Conservation (phyloP, 2,329 filamentous ascomycete species). For the Diaporthe caulivora region DNA sequence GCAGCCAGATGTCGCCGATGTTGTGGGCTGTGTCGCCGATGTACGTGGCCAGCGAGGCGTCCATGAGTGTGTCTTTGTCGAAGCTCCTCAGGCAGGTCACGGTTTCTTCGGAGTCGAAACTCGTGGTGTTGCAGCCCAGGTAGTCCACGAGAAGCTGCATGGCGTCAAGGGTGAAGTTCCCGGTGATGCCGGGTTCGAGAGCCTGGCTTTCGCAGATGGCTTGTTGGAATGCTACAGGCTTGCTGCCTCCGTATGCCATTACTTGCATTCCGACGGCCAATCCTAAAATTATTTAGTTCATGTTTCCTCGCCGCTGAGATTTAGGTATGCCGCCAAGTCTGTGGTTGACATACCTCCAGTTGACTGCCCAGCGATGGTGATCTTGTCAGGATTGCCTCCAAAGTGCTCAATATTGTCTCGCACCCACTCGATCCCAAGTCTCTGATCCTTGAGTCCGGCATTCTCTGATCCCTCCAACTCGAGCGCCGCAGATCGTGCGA, state of each 20-base stretch:
- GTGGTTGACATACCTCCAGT: slow-evolving; percentile 31
- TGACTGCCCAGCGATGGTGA: slow-evolving; percentile 41
- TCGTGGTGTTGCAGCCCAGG: slow-evolving; percentile 56
- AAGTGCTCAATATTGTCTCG: slow-evolving; percentile 59
- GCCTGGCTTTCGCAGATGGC: slow-evolving; percentile 61
- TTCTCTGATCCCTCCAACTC: slow-evolving; percentile 53
- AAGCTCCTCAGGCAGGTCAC: slow-evolving; percentile 61
- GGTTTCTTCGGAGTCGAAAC: slow-evolving; percentile 56
- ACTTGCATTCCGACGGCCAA: slow-evolving; percentile 60
- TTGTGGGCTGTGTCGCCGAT: slow-evolving; percentile 57
- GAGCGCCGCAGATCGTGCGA: slow-evolving; percentile 47
- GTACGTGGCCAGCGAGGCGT: slow-evolving; percentile 58
- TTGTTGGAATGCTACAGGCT: slow-evolving; percentile 58
- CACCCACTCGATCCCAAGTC: slow-evolving; percentile 59
- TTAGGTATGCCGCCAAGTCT: no score
- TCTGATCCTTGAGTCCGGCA: slow-evolving; percentile 59
- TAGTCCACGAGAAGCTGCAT: slow-evolving; percentile 56
- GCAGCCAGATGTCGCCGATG: slow-evolving; percentile 64
- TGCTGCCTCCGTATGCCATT: slow-evolving; percentile 59
- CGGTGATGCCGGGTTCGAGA: slow-evolving; percentile 63
- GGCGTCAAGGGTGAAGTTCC: slow-evolving; percentile 61
- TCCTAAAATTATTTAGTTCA: slow-evolving; percentile 44
- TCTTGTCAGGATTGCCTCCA: slow-evolving; percentile 53
- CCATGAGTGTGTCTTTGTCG: slow-evolving; percentile 56
- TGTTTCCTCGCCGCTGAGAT: neutral